Conservation (phyloP, 192 early-diverging fungal species). For the Coemansia sp. region DNA sequence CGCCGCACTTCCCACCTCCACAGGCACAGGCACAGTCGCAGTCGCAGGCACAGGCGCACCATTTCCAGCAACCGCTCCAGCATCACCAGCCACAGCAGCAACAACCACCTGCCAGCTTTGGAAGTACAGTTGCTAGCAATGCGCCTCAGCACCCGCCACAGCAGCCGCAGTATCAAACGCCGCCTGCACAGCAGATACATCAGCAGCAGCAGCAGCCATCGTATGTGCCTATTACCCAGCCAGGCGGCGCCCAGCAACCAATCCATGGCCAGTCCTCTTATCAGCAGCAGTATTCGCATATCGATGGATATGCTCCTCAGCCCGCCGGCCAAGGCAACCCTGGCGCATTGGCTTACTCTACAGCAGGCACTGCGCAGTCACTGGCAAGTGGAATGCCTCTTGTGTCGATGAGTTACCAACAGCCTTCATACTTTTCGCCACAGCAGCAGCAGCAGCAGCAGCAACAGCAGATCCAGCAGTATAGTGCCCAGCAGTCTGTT, state of each 20-base stretch:
- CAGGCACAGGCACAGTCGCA: too few relatives aligned
- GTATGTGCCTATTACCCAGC: constrained; percentile 6
- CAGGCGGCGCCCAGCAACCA: constrained; percentile 8
- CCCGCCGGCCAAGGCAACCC: background rate
- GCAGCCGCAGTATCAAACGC: constrained; percentile 17
- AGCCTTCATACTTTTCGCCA: constrained; percentile 19
- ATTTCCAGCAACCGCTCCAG: too few relatives aligned
- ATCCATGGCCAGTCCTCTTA: constrained; percentile 1
- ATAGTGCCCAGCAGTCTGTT: background rate
- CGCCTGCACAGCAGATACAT: constrained; percentile 8
- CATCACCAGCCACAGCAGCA: constrained; percentile 24
- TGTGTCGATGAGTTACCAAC: constrained; percentile 26
- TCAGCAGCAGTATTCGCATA: constrained; percentile 10
- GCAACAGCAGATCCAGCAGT: constrained; percentile 3
- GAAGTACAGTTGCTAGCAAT: constrained; percentile 21
- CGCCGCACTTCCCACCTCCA: constrained; percentile 24
- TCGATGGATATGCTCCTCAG: constrained; percentile 5
- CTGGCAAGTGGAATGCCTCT: constrained; percentile 13
- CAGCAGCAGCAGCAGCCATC: constrained; percentile 5
- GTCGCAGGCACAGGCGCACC: constrained; percentile 20
- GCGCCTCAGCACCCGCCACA: constrained; percentile 14
- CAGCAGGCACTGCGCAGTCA: background rate
- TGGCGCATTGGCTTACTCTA: constrained; percentile 2
- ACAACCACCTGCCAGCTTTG: constrained; percentile 12
- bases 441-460: constrained; percentile 15